phyloP scores from a whole-genome alignment of 2,329 filamentous ascomycete species.

The Celoporthe dispersa region DNA sequence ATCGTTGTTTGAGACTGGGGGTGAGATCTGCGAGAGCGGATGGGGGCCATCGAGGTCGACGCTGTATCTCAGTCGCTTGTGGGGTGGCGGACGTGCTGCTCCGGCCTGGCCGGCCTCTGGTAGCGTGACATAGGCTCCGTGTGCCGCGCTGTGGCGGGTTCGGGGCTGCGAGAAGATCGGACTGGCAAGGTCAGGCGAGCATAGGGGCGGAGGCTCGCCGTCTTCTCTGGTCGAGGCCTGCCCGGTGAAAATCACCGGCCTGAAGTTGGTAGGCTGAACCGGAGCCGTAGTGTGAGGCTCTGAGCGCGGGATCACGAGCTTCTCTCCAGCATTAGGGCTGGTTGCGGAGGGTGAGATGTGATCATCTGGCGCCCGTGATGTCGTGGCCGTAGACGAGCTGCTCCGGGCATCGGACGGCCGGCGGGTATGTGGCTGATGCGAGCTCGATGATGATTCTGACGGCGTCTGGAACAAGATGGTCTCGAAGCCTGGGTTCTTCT shows the following conservation, averaged over 20 bases:
- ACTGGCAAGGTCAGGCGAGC: conserved; percentile 19
- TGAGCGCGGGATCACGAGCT: conserved; percentile 9
- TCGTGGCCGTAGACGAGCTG: conserved; percentile 36
- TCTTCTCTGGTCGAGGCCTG: conserved; percentile 10
- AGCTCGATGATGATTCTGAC: conserved; percentile 32
- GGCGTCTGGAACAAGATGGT: conserved; percentile 34
- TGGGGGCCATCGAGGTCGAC: conserved; percentile 25
- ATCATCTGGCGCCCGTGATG: conserved; percentile 14
- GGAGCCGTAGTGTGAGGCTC: neutral
- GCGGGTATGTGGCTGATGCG: conserved; percentile 14
- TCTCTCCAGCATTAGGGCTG: conserved; percentile 9
- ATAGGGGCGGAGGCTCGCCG: conserved; percentile 7
- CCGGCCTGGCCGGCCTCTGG: conserved; percentile 9
- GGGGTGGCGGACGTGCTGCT: conserved; percentile 20
- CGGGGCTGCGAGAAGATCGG: conserved; percentile 18
- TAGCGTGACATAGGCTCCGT: conserved; percentile 2
- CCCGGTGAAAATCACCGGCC: conserved; percentile 13
- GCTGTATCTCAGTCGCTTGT: conserved; percentile 29
- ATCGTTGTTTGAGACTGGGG: conserved; percentile 17
- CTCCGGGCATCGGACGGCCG: conserved; percentile 22
- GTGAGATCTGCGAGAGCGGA: conserved; percentile 14
- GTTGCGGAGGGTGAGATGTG: conserved; percentile 17
- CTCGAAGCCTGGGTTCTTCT: conserved; percentile 55
- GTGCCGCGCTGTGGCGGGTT: neutral
- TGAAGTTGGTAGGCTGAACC: conserved; percentile 9